A percentile compares a stretch with the other conserved stretches of the same genome.
Evolutionary conservation across 768 basidiomycete species (phyloP).

Genomic region (Boletus rufocinnamomeus): DNA sequence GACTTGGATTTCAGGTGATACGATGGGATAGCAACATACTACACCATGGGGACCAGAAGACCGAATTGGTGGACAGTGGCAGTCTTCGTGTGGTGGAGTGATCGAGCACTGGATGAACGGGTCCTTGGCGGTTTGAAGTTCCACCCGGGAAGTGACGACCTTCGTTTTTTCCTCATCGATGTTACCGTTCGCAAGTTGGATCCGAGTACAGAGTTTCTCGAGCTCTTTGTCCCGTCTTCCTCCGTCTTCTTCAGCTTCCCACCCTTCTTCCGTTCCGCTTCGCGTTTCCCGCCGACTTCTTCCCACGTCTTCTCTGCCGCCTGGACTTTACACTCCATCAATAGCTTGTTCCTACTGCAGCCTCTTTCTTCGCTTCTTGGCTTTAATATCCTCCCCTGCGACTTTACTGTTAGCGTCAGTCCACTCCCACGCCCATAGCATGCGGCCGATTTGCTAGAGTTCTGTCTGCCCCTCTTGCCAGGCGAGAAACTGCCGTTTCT

Average conservation of each 20-base stretch:
- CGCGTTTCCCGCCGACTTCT: constrained; percentile 71
- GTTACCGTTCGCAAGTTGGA: constrained; percentile 74
- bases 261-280: constrained; percentile 89
- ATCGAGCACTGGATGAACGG: background rate
- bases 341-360: constrained; percentile 47
- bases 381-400: constrained; percentile 58
- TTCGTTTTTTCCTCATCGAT: constrained; percentile 78
- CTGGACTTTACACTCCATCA: constrained; percentile 55
- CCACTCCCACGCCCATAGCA: constrained; percentile 91
- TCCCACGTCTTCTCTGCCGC: constrained; percentile 67
- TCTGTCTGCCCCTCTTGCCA: constrained; percentile 90
- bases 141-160: constrained; percentile 50
- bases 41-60: background rate
- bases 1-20: background rate
- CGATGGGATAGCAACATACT: background rate
- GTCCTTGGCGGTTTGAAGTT: constrained; percentile 43
- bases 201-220: constrained; percentile 81
- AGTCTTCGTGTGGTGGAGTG: background rate
- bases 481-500: constrained; percentile 86
- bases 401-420: constrained; percentile 56
- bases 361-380: constrained; percentile 51
- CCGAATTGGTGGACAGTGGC: background rate
- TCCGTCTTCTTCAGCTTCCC: constrained; percentile 89
- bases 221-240: constrained; percentile 78
- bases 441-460: constrained; percentile 80